phyloP scores from a whole-genome alignment of 2,329 filamentous ascomycete species.

The Pestalotiopsis sp. region DNA sequence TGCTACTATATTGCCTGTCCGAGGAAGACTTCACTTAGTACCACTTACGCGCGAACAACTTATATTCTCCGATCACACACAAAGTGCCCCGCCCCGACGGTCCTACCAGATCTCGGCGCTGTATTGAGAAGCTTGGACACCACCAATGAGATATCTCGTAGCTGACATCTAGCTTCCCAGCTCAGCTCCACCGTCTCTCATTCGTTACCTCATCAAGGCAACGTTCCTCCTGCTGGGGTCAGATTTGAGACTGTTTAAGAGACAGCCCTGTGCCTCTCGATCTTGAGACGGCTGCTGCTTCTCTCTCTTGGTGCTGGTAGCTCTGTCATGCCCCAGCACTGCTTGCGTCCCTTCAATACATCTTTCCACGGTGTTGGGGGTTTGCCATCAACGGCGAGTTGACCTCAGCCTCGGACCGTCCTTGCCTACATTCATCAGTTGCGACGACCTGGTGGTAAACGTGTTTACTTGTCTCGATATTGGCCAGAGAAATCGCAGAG shows the following conservation, averaged over 20 bases:
- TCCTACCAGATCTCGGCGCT: constrained; percentile 6
- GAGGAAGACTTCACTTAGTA: neutral
- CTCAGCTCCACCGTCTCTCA: constrained; percentile 3
- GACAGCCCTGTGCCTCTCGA: neutral
- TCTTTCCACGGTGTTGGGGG: constrained; percentile 1
- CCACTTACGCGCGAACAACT: neutral
- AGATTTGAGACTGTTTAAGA: neutral
- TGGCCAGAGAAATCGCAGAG: constrained; percentile 7
- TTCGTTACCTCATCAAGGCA: neutral
- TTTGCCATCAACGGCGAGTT: neutral
- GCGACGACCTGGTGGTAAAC: too few relatives aligned
- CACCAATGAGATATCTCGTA: constrained; percentile 13
- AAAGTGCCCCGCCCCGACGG: constrained; percentile 4
- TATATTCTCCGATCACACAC: constrained; percentile 6
- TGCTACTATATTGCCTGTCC: neutral
- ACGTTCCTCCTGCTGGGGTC: neutral
- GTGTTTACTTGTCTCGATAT: neutral
- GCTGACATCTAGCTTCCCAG: constrained; percentile 1
- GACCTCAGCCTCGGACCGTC: neutral
- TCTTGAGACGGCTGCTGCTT: neutral
- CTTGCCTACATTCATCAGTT: neutral
- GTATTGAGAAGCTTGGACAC: constrained; percentile 9
- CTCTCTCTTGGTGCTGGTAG: constrained; percentile 1
- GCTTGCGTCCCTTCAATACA: neutral
- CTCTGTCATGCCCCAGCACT: constrained; percentile 2